Base-by-base conservation (phyloP, 1,284 basidiomycete species). In the Coniferiporia sulphurascens region DNA sequence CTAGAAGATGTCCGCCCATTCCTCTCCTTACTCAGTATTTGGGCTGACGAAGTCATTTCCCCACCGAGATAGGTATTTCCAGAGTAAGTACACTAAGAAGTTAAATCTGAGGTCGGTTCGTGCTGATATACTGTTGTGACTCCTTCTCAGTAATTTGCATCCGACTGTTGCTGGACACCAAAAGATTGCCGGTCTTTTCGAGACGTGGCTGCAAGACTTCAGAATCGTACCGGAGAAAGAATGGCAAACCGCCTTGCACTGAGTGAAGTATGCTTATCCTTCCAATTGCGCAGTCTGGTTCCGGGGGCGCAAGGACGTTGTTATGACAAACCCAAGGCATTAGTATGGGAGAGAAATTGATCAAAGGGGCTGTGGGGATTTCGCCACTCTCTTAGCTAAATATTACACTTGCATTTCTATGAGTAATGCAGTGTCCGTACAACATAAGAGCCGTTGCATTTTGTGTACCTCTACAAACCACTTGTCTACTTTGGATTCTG, bases 151-250 rank as follows among this genome's bases (percentile, higher is more conserved):
- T 53, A 84, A 84, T 59, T 65, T 68, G 13, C 81, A 83, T 64
- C 82, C 82, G 0, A 79, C 72, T 53, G 72, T 78, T 2, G 64
- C 69, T 0, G 81, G 82, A 0, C 80, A 82, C 56, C 62, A 66
- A 50, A 80, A 80, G 64, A 79, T 83, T 58, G 78, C 81, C 0
- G 68, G 70, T 5, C 65, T 77, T 27, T 82, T 84, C 59, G 70
- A 72, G 56, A 62, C 63, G 3, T 80, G 77, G 78, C 62, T 80
- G 56, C 64, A 73, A 65, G 67, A 72, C 22, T 79, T 77, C 76
- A 79, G 78, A 0, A 66, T 80, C 48, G 62, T 66, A 9, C 74
- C 76, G 0, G 64, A 70, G 53, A 19, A 58, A 1, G 46, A 57
- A 5, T 74, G 72, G 73, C 56, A 67, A 15, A 71, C 72, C 8